Evolutionary conservation across 176 grass and related monocot genomes (phyloP).

Genomic region (Hordeum vulgare): MorexV3_pseudomolecules_assembly NC_058524.1:104193100-104193599

Average conservation of each 20-base stretch:
- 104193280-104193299: constrained; percentile 54
- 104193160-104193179: constrained; percentile 60
- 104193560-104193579: constrained; percentile 48
- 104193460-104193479: constrained; percentile 68
- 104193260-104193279: constrained; percentile 43
- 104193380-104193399: constrained; percentile 66
- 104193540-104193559: constrained; percentile 56
- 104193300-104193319: constrained; percentile 71
- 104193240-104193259: constrained; percentile 84
- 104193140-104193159: constrained; percentile 44
- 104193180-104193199: constrained; percentile 81
- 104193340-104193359: constrained; percentile 89
- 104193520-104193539: constrained; percentile 88
- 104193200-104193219: constrained; percentile 59
- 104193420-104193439: constrained; percentile 86
- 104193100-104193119: constrained; percentile 91
- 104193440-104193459: constrained; percentile 89
- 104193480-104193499: constrained; percentile 64
- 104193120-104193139: constrained; percentile 51
- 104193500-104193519: constrained; percentile 93
- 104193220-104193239: constrained; percentile 66
- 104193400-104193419: constrained; percentile 39
- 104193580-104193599: constrained; percentile 66
- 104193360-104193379: constrained; percentile 94
- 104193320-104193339: constrained; percentile 54